Evolutionary conservation across 352 stramenopile species (phyloP).

Genomic region (Phytophthora foliorum): DNA sequence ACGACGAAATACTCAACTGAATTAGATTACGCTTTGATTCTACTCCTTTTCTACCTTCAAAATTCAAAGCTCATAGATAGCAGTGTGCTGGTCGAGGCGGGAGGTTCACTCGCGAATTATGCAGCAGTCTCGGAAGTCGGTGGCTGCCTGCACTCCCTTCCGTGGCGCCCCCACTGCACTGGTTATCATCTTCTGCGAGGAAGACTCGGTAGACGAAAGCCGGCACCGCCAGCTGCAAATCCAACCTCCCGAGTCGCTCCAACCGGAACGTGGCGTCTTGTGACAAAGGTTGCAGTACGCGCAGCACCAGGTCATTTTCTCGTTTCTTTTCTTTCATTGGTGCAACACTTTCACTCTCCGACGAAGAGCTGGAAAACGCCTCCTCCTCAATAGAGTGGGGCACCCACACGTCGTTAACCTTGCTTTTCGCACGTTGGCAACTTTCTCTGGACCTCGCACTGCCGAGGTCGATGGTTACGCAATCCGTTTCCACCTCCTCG

Average conservation of each 20-base stretch:
- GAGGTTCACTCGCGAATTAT: slow-evolving; percentile 39
- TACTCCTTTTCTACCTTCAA: not conserved
- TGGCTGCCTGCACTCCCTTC: slow-evolving; percentile 30
- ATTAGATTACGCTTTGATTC: not conserved
- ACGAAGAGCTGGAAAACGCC: slow-evolving; percentile 22
- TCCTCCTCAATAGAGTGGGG: slow-evolving; percentile 28
- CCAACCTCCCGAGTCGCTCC: slow-evolving; percentile 22
- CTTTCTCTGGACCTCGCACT: slow-evolving; percentile 22
- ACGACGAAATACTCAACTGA: not conserved
- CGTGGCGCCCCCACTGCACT: slow-evolving; percentile 33
- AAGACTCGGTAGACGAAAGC: slow-evolving; percentile 35
- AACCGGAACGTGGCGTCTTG: slow-evolving; percentile 30
- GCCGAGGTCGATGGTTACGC: slow-evolving; percentile 33
- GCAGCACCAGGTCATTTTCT: slow-evolving; percentile 25
- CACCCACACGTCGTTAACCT: slow-evolving; percentile 16
- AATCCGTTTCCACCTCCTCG: slow-evolving; percentile 21
- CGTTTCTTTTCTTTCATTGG: not conserved
- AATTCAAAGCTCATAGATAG: slow-evolving; percentile 28
- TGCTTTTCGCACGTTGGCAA: not conserved
- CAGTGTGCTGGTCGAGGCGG: slow-evolving; percentile 13
- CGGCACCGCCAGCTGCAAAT: slow-evolving; percentile 28
- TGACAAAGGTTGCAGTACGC: slow-evolving; percentile 27
- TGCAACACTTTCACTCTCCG: not conserved
- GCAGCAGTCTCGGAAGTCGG: slow-evolving; percentile 33
- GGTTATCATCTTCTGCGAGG: slow-evolving; percentile 9